phyloP scores from a whole-genome alignment of 2,329 filamentous ascomycete species.

The Gyromitra esculenta region DNA sequence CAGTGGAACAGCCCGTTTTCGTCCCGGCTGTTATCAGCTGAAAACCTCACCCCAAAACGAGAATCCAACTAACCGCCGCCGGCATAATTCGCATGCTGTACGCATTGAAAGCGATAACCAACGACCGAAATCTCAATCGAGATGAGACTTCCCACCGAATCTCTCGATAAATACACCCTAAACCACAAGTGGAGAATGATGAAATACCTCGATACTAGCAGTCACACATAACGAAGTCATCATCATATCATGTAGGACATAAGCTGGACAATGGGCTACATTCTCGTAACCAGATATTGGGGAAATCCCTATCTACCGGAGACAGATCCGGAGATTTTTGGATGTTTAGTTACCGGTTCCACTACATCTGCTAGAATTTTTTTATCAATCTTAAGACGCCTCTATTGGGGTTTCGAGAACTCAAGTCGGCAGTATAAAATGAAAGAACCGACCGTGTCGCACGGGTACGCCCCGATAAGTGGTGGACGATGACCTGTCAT shows the following conservation, averaged over 20 bases:
- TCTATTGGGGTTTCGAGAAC: no score
- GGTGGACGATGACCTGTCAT: background rate
- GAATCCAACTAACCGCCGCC: background rate
- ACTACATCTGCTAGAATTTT: no score
- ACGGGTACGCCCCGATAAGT: background rate
- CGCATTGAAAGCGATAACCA: background rate
- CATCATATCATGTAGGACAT: background rate
- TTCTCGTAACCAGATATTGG: background rate
- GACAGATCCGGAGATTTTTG: no score
- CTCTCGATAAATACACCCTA: background rate
- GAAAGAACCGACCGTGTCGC: background rate
- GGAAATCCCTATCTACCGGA: background rate
- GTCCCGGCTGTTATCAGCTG: background rate
- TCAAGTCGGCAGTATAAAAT: no score
- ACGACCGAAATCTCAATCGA: background rate
- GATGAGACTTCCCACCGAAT: background rate
- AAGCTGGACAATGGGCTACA: background rate
- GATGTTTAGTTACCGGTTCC: no score
- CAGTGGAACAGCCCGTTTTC: background rate
- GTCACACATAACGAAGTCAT: no score
- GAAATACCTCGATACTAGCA: background rate
- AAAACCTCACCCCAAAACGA: background rate
- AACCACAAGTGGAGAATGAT: background rate
- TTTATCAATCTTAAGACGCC: no score
- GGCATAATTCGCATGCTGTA: background rate